Evolutionary conservation across 352 stramenopile genomes (phyloP), one percentile per base, ranked within the genome.

Genomic region (Globisporangium carolinianum): DNA sequence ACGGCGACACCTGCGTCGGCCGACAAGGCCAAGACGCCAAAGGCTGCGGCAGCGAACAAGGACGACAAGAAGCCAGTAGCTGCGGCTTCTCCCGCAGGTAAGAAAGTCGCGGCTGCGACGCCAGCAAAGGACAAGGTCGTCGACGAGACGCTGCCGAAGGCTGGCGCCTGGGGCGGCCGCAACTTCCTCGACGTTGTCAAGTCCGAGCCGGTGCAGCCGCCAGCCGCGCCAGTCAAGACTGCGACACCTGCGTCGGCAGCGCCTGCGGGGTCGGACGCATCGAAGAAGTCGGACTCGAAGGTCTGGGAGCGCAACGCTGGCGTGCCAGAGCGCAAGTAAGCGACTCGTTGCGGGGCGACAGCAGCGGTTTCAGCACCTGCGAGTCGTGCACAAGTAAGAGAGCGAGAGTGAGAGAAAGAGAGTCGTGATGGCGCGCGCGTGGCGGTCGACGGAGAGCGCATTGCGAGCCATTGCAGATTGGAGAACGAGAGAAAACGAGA

Each of bases 121-220:
- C 37, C 38, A 10, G 51, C 32, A 10, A 15, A 41, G 37, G 42
- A 38, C 32, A 46, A 55, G 51, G 60, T 55, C 6, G 68, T 65
- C 42, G 76, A 81, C 47, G 73, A 83, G 51, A 66, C 69, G 37
- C 45, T 86, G 51, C 75, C 81, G 15, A 89, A 85, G 68, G 45
- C 81, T 6, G 83, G 83, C 54, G 83, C 79, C 39, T 94, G 83
- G 83, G 83, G 83, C 41, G 81, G 78, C 37, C 83, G 83, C 42
- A 89, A 87, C 65, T 94, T 94, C 50, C 60, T 89, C 50, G 83
- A 94, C 57, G 81, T 94, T 14, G 83, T 94, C 51, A 94, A 90
- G 70, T 73, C 81, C 61, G 79, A 91, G 51, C 79, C 78, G 17
- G 71, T 53, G 38, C 46, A 58, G 39, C 54, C 72, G 6, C 69